Evolutionary conservation across 2,329 filamentous ascomycete species (phyloP), one percentile per base, ranked within the genome.

Genomic region (Xylariaceae sp.): DNA sequence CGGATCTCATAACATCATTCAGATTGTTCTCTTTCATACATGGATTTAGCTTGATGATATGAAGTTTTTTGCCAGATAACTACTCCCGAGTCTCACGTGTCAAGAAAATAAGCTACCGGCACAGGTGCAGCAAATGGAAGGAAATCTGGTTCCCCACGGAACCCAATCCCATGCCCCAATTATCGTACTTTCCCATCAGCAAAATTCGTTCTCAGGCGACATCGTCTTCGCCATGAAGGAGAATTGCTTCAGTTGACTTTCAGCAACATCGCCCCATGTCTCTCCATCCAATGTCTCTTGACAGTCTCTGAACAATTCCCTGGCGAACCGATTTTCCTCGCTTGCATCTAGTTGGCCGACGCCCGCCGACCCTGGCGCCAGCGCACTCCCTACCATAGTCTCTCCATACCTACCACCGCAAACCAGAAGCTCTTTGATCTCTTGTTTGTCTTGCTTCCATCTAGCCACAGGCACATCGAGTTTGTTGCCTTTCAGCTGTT

Each of bases 361-460:
- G 2, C 50, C 44, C 19, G 61, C 57, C 3, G 54, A 40, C 9
- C 55, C 47, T 3, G 67, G 64, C 4, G 54, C 63, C 8, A 70
- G 57, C 34, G 61, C 53, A 7, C 56, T 55, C 32, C 68, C 66
- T 19, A 64, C 55, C 2, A 69, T 60, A 29, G 63, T 62, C 56
- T 70, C 66, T 37, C 70, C 72, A 34, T 71, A 62, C 53, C 67
- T 56, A 30, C 60, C 65, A n/a, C 70, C 68, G 35, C 60, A 66
- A 5, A 54, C 53, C 12, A 74, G 58, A 35, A 73, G 44, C 11
- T 68, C 65, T 45, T 64, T 65, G 37, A 70, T 63, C 7, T 68
- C 64, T 34, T 65, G 53, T 39, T 66, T 66, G 52, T 74, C 71
- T 47, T 69, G 58, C 52, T 67, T 63, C 71, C 70, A 73, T 31